Evolutionary conservation across 192 early-diverging fungal genomes (phyloP).

Genomic region (Dimargaris xerosporica): DNA sequence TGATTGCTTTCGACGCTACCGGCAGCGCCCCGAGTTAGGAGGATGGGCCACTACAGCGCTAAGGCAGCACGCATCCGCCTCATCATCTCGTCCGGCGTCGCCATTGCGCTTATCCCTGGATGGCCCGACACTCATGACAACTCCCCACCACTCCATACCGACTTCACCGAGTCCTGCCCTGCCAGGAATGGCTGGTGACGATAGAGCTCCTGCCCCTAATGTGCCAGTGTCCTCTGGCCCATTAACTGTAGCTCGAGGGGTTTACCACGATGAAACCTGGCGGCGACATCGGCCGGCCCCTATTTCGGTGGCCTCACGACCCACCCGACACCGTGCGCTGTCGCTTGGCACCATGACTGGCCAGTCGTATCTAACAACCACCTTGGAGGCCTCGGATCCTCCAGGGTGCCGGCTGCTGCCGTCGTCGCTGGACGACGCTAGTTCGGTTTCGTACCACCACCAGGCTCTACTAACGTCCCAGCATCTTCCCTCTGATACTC

Average conservation of each 20-base stretch:
- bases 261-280: neutral
- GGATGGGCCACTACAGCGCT: neutral
- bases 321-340: neutral
- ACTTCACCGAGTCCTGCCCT: neutral
- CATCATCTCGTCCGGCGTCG: neutral
- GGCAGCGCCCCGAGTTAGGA: neutral
- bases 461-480: neutral
- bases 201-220: neutral
- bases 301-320: neutral
- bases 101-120: neutral
- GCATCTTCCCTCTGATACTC: neutral
- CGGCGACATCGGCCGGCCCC: neutral
- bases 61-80: neutral
- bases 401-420: neutral
- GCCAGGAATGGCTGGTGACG: too few species aligned
- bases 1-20: slow-evolving; percentile 1
- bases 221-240: neutral
- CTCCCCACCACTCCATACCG: neutral
- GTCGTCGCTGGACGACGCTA: neutral
- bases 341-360: neutral
- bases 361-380: too few species aligned
- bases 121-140: neutral
- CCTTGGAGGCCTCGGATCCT: too few species aligned
- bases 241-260: neutral
- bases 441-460: neutral